These are phyloP conservation scores for Fusarium praegraminearum DNA, from an alignment of 2,329 filamentous ascomycete genomes.

Conservation along the genomic window DNA sequence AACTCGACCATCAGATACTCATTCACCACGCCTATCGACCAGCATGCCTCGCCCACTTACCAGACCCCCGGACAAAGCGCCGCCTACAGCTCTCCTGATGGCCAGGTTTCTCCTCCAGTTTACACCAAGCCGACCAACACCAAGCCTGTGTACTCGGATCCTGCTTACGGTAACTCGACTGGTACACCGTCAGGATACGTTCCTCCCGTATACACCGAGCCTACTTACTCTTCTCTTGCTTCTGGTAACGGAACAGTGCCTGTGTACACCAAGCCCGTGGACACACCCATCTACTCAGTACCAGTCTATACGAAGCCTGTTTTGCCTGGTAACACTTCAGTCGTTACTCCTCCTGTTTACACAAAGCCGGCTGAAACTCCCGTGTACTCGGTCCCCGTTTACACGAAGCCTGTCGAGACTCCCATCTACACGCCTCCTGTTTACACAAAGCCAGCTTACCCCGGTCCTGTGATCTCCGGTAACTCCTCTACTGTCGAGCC, in stretches of 20 bases:
- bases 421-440: conserved; percentile 30
- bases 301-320: conserved; percentile 29
- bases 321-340: conserved; percentile 12
- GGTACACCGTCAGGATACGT: conserved; percentile 22
- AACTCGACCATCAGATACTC: conserved; percentile 33
- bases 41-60: conserved; percentile 12
- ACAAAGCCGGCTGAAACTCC: neutral
- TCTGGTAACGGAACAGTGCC: conserved; percentile 23
- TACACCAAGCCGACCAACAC: conserved; percentile 29
- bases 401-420: conserved; percentile 26
- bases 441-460: conserved; percentile 19
- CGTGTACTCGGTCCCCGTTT: conserved; percentile 13
- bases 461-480: neutral
- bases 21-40: conserved; percentile 19
- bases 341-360: conserved; percentile 7
- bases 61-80: conserved; percentile 12
- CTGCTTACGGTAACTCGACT: conserved; percentile 28
- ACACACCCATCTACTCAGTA: conserved; percentile 20
- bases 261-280: conserved; percentile 24
- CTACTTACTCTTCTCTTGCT: conserved; percentile 7
- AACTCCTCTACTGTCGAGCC: conserved; percentile 12
- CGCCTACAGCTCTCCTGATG: conserved; percentile 15
- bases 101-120: conserved; percentile 24
- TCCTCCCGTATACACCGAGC: conserved; percentile 24
- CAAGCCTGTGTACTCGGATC: conserved; percentile 29